Percentiles rank a stretch among this genome's conserved stretches.
These are phyloP conservation scores for Akebia trifoliata DNA, from an alignment of 164 flowering plant species.

Conservation along the genomic window DNA sequence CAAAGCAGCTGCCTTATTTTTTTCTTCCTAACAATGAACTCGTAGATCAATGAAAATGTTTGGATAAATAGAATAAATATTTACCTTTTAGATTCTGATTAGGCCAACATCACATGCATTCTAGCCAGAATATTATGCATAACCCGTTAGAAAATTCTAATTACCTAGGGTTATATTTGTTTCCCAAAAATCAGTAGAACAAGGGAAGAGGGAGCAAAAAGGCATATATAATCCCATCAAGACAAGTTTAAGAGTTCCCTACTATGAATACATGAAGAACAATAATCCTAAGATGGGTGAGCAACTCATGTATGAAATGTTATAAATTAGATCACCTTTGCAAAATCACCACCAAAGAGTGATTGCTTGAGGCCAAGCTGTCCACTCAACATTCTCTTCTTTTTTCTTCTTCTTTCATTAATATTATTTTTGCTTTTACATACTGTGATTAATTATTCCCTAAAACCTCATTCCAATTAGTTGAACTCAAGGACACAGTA, in stretches of 20 bases:
- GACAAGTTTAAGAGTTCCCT: not conserved
- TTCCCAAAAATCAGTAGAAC: not conserved
- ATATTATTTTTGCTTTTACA: no score
- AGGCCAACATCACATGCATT: not conserved
- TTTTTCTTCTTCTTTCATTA: no score
- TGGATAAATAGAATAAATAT: not conserved
- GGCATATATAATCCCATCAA: not conserved
- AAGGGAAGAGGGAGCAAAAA: not conserved
- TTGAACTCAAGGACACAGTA: no score
- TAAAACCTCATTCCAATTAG: no score
- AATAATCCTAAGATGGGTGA: no score
- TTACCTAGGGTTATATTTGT: not conserved
- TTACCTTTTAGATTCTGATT: not conserved
- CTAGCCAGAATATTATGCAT: not conserved
- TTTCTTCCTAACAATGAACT: constrained; percentile 59
- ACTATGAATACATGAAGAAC: not conserved
- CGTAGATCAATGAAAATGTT: constrained; percentile 7
- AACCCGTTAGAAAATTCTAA: not conserved
- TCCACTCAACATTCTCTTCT: no score
- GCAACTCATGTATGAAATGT: no score
- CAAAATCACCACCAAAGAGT: no score
- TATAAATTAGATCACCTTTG: no score
- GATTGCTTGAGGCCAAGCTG: no score
- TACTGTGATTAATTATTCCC: no score
- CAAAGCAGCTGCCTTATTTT: constrained; percentile 89